Percentiles rank a stretch among this genome's conserved stretches.
phyloP scores from a whole-genome alignment of 208 protist species.

The Trypanosoma melophagium region DNA sequence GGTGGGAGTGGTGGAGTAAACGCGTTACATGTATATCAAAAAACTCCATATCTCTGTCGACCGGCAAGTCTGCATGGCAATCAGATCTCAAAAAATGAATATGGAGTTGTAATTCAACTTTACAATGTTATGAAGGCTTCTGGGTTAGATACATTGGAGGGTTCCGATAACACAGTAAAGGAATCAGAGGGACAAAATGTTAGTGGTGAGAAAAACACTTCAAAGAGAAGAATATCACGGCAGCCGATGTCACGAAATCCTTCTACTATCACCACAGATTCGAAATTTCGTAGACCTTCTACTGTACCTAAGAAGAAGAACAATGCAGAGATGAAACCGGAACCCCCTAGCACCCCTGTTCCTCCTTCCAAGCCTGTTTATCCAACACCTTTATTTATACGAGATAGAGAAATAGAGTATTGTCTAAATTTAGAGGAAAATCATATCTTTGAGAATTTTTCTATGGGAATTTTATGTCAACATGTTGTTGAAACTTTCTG shows the following conservation, averaged over 20 bases:
- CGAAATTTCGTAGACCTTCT: not conserved
- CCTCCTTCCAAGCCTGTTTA: not conserved
- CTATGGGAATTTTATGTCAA: constrained; percentile 56
- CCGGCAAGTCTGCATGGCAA: constrained; percentile 12
- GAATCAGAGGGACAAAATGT: not conserved
- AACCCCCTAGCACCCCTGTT: not conserved
- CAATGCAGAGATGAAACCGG: not conserved
- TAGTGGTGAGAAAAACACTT: not conserved
- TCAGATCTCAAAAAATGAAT: constrained; percentile 22
- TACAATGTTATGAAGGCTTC: constrained; percentile 12
- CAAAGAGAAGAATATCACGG: not conserved
- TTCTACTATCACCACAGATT: not conserved
- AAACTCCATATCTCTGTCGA: not conserved
- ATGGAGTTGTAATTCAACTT: constrained; percentile 26
- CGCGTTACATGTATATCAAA: too few species aligned
- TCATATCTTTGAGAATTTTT: constrained; percentile 47
- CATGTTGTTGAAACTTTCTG: constrained; percentile 67
- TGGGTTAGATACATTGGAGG: not conserved
- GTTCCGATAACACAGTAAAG: not conserved
- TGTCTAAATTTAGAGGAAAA: constrained; percentile 55
- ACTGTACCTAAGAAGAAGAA: not conserved
- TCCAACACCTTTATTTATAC: too few species aligned
- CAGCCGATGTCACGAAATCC: not conserved
- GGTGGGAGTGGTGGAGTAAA: too few species aligned
- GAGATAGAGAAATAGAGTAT: constrained; percentile 5